Evolutionary conservation across 2,329 filamentous ascomycete genomes (phyloP).

Genomic region (Penicillium verrucosum): DNA sequence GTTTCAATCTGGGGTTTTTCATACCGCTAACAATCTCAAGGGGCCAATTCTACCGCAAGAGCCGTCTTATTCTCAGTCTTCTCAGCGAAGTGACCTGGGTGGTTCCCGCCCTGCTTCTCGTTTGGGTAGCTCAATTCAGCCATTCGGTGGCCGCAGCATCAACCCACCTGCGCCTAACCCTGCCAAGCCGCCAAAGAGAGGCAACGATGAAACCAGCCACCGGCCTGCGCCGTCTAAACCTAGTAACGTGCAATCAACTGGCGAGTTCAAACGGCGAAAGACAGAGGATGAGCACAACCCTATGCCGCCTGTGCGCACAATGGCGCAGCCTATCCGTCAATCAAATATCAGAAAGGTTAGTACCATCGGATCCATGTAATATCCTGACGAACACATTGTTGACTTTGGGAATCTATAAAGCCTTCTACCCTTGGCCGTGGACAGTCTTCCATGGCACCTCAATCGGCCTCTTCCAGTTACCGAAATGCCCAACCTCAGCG

Average conservation of each 20-base stretch:
- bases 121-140: conserved; percentile 47
- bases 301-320: conserved; percentile 63
- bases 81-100: conserved; percentile 49
- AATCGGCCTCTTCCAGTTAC: conserved; percentile 33
- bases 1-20: neutral
- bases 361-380: neutral
- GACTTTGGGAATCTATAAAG: conserved; percentile 29
- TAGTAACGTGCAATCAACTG: conserved; percentile 58
- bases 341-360: conserved; percentile 70
- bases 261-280: conserved; percentile 74
- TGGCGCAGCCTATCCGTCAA: conserved; percentile 80
- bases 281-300: conserved; percentile 69
- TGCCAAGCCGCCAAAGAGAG: conserved; percentile 72
- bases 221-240: conserved; percentile 40
- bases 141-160: conserved; percentile 55
- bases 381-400: neutral
- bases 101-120: conserved; percentile 51
- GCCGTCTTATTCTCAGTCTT: conserved; percentile 25
- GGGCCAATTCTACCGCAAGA: conserved; percentile 30
- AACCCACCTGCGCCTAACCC: conserved; percentile 62
- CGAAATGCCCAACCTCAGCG: conserved; percentile 56
- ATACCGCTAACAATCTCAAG: conserved; percentile 15
- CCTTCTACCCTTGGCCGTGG: conserved; percentile 40
- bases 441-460: conserved; percentile 35
- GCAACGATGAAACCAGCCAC: conserved; percentile 57